Base-by-base conservation (phyloP, 129 eudicot species). In the Gnaphalium uliginosum region DNA sequence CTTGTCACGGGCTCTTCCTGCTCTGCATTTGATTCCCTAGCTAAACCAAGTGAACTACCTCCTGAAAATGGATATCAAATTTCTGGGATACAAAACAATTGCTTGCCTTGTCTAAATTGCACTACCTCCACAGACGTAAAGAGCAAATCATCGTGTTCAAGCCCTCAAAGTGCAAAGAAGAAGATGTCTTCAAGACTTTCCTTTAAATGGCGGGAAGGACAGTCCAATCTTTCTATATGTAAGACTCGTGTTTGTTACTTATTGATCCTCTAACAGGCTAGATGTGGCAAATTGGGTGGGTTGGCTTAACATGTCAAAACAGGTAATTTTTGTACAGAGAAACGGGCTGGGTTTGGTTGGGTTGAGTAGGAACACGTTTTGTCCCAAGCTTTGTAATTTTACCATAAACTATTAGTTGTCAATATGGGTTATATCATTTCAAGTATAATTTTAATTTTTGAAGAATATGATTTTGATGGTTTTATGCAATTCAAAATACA, bases 51-150 rank as follows among this genome's bases (percentile, higher is more conserved):
- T 39, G 83, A 71, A 39, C 48, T 43, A 73, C 69, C 79, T 68
- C 70, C 54, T 19, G 73, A 50, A 13, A 87, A 84, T 59, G 96
- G 77, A 68, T 59, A 74, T 68, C 89, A 83, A 51, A 77, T 78
- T 26, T 87, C 86, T 67, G 89, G 93, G 2, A 72, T 83, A 46
- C 83, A 85, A 21, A 90, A 87, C 76, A 79, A 86, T 35, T 83
- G 92, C 19, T 81, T 90, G 80, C 96, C 98, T 65, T 94, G 97
- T 87, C 88, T 85, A 72, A 87, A 86, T 33, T 87, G 92, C 79
- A 85, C 85, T 41, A 80, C 87, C 57, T 74, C 86, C 8, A 73
- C 81, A 2, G 91, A 81, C 63, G 83, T 82, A 21, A 89, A 85
- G 82, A 86, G 83, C 60, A 84, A 80, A 63, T 81, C 93, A 0